phyloP scores from a whole-genome alignment of 208 protist genomes.

The Angomonas desouzai region DNA sequence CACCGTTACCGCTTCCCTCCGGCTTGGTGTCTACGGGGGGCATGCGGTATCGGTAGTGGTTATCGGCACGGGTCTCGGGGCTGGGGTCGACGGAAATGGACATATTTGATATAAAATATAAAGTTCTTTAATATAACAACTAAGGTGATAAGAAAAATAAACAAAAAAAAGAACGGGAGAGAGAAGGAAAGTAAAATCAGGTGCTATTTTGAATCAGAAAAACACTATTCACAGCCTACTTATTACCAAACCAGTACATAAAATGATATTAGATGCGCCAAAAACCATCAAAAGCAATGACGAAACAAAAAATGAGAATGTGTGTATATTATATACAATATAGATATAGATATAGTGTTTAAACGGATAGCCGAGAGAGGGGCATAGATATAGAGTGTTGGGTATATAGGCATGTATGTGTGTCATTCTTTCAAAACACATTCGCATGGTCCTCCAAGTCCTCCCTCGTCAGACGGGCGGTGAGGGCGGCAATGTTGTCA shows the following conservation, averaged over 20 bases:
- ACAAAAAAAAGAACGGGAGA: slow-evolving; percentile 8
- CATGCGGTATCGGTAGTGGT: slow-evolving; percentile 95
- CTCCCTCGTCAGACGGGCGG: neutral
- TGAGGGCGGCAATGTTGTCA: slow-evolving; percentile 31
- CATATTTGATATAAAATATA: slow-evolving; percentile 3
- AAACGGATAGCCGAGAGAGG: too few species aligned
- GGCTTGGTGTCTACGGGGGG: slow-evolving; percentile 86
- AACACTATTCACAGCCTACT: too few species aligned
- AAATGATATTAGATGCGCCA: too few species aligned
- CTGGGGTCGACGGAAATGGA: slow-evolving; percentile 87
- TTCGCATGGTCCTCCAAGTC: slow-evolving; percentile 14
- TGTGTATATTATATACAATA: too few species aligned
- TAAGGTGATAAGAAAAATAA: slow-evolving; percentile 22
- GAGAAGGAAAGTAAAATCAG: neutral
- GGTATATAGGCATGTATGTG: too few species aligned
- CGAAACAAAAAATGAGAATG: too few species aligned
- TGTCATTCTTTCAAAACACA: slow-evolving; percentile 21
- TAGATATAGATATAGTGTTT: too few species aligned
- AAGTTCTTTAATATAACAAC: slow-evolving; percentile 4
- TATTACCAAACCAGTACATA: too few species aligned
- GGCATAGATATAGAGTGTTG: too few species aligned
- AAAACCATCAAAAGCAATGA: too few species aligned
- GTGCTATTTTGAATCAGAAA: too few species aligned
- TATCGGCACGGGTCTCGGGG: slow-evolving; percentile 82
- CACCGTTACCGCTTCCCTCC: slow-evolving; percentile 92